A percentile compares a stretch with the other conserved stretches of the same genome.
These are phyloP conservation scores for Ilyonectria destructans DNA, from an alignment of 2,329 filamentous ascomycete species.

Conservation along the genomic window DNA sequence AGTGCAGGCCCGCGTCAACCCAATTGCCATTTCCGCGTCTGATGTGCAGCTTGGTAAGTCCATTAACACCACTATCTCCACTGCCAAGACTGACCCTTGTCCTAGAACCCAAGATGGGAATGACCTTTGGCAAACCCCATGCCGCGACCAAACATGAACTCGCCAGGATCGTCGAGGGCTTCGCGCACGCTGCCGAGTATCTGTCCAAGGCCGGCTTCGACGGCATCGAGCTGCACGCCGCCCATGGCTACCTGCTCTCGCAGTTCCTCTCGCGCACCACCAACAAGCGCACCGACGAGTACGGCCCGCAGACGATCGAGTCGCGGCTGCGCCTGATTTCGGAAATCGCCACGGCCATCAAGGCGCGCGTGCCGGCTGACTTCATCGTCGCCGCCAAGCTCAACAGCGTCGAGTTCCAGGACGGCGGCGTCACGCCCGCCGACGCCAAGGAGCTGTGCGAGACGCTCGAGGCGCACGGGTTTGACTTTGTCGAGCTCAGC, in stretches of 20 bases:
- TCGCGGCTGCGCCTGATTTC: constrained; percentile 63
- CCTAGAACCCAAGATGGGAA: constrained; percentile 45
- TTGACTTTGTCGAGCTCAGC: constrained; percentile 73
- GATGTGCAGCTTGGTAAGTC: constrained; percentile 54
- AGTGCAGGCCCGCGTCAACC: constrained; percentile 47
- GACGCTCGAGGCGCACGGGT: constrained; percentile 63
- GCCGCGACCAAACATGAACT: constrained; percentile 71
- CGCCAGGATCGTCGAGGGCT: constrained; percentile 70
- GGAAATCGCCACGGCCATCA: constrained; percentile 58
- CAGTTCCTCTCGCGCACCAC: constrained; percentile 67
- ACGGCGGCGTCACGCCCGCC: constrained; percentile 65
- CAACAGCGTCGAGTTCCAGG: constrained; percentile 71
- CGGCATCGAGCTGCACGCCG: constrained; percentile 67
- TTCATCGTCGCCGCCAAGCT: constrained; percentile 70
- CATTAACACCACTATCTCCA: constrained; percentile 1
- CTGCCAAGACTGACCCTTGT: neutral
- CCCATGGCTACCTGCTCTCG: constrained; percentile 69
- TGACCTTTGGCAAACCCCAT: constrained; percentile 64
- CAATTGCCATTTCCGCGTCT: constrained; percentile 61
- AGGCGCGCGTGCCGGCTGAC: constrained; percentile 47
- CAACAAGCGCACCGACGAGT: constrained; percentile 68
- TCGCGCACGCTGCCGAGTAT: constrained; percentile 75
- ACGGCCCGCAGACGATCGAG: constrained; percentile 60
- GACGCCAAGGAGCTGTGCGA: constrained; percentile 66
- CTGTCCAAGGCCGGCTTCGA: constrained; percentile 75